phyloP scores from a whole-genome alignment of 768 basidiomycete genomes.

The Mycena vitilis region DNA sequence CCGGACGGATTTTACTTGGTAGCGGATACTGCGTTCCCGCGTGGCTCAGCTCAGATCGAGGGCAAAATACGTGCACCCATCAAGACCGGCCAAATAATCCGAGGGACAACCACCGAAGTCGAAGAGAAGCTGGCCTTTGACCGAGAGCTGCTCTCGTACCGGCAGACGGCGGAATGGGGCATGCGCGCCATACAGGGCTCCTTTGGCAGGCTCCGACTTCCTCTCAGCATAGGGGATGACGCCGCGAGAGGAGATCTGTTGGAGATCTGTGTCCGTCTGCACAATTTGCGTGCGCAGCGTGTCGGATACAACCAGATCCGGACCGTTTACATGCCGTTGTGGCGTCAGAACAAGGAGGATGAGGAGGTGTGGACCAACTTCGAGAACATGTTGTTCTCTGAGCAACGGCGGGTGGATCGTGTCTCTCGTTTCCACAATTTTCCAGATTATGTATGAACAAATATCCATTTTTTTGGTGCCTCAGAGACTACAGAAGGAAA shows the following conservation, averaged over 20 bases:
- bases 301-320: conserved; percentile 58
- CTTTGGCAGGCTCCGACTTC: conserved; percentile 58
- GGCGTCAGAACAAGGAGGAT: conserved; percentile 45
- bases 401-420: conserved; percentile 46
- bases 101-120: conserved; percentile 42
- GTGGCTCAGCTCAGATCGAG: conserved; percentile 35
- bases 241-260: conserved; percentile 46
- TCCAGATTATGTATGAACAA: conserved; percentile 9
- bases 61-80: conserved; percentile 45
- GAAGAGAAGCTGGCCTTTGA: conserved; percentile 44
- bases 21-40: conserved; percentile 52
- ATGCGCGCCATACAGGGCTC: conserved; percentile 57
- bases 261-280: conserved; percentile 48
- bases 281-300: conserved; percentile 46
- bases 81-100: conserved; percentile 41
- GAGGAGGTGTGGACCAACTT: conserved; percentile 50
- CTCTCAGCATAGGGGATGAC: conserved; percentile 47
- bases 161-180: conserved; percentile 66
- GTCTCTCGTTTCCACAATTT: conserved; percentile 50
- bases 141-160: conserved; percentile 54
- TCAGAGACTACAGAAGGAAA: too few relatives aligned
- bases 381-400: conserved; percentile 52
- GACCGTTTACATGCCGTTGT: conserved; percentile 53
- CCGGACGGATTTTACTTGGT: conserved; percentile 48
- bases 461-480: too few relatives aligned